These are phyloP conservation scores for Leccinum imitatum DNA, from an alignment of 768 basidiomycete species.

Conservation along the genomic window DNA sequence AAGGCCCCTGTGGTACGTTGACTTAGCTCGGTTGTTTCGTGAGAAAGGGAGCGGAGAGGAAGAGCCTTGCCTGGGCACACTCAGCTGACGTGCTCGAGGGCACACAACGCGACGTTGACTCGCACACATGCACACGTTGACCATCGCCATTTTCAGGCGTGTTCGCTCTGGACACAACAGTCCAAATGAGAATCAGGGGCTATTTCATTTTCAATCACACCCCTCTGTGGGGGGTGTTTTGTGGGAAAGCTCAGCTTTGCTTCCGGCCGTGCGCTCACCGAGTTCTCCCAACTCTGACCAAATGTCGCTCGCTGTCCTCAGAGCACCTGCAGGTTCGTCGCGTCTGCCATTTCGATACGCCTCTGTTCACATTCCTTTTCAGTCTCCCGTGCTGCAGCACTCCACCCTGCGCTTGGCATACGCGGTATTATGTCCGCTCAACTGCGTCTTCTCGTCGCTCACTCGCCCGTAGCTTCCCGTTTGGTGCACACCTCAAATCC, in stretches of 20 bases:
- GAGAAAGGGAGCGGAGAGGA: constrained; percentile 22
- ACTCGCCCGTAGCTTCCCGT: constrained; percentile 43
- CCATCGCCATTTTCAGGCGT: neutral
- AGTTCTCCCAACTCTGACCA: neutral
- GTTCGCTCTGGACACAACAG: neutral
- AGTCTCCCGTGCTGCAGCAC: constrained; percentile 39
- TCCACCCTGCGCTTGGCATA: constrained; percentile 45
- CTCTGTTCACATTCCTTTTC: constrained; percentile 21
- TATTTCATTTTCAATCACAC: neutral
- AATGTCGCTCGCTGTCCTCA: constrained; percentile 47
- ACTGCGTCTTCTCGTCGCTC: constrained; percentile 11
- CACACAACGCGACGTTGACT: neutral
- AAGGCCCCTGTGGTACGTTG: neutral
- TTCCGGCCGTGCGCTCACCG: neutral
- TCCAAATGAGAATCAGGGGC: constrained; percentile 14
- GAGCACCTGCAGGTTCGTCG: constrained; percentile 32
- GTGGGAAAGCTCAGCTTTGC: constrained; percentile 11
- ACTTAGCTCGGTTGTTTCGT: constrained; percentile 22
- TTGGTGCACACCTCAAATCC: constrained; percentile 55
- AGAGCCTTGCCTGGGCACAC: neutral
- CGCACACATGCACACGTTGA: neutral
- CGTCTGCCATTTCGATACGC: constrained; percentile 30
- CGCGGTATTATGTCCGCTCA: constrained; percentile 38
- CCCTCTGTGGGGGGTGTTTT: constrained; percentile 14
- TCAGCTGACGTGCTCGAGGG: neutral